Conservation (phyloP, 257 asterid species). For the Nicotiana otophora region DNA sequence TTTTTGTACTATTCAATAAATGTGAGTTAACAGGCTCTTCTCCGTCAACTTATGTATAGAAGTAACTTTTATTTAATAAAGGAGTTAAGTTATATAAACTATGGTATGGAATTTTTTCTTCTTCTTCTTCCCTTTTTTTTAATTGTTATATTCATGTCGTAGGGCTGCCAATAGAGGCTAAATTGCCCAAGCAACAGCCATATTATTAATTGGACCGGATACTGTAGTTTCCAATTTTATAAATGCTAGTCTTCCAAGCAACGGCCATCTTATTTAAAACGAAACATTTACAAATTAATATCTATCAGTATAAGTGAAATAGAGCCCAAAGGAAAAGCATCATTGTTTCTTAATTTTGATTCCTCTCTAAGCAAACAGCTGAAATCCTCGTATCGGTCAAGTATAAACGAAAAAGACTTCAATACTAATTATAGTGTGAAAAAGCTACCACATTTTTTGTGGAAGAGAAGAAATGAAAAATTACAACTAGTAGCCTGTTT, state of each 20-base stretch:
- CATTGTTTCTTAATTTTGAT: background rate
- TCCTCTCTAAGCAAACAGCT: background rate
- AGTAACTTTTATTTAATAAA: no score
- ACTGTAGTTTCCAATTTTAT: no score
- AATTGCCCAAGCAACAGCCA: background rate
- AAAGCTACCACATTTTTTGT: background rate
- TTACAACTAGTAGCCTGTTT: background rate
- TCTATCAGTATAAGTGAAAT: background rate
- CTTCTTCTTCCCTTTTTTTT: background rate
- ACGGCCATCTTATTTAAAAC: background rate
- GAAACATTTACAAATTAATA: background rate
- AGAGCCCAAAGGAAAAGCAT: background rate
- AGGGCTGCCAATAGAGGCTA: background rate
- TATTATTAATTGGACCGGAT: no score
- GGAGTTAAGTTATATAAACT: no score
- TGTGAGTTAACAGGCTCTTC: no score
- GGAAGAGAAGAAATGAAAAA: background rate
- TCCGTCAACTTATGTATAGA: no score
- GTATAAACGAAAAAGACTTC: background rate
- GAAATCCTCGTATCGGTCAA: conserved; percentile 5
- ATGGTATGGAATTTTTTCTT: background rate
- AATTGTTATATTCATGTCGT: background rate
- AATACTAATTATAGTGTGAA: background rate
- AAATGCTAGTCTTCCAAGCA: no score
- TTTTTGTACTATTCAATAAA: no score